phyloP scores from a whole-genome alignment of 164 flowering plant genomes.

The Aristolochia fimbriata region DNA sequence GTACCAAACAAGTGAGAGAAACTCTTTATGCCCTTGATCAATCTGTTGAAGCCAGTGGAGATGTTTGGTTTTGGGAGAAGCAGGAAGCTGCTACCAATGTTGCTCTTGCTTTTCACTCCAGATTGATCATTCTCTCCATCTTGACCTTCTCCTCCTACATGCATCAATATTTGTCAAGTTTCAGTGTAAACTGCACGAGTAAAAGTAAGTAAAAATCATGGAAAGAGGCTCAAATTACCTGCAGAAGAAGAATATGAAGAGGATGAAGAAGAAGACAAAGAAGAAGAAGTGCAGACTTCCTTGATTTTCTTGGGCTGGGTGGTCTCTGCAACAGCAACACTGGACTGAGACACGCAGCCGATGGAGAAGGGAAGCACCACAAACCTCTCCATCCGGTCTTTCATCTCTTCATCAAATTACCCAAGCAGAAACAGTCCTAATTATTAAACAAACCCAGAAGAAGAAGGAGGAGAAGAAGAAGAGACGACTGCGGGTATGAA shows the following conservation, averaged over 20 bases:
- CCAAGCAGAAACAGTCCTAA: neutral
- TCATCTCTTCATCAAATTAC: conserved; percentile 25
- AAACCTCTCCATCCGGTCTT: conserved; percentile 56
- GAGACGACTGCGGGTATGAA: conserved; percentile 6
- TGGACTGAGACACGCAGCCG: conserved; percentile 50
- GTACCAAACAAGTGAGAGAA: conserved; percentile 72
- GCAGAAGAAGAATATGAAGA: conserved; percentile 9
- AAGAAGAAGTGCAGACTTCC: conserved; percentile 1
- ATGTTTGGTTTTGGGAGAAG: conserved; percentile 43
- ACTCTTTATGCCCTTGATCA: conserved; percentile 60
- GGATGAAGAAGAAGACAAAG: too few relatives aligned
- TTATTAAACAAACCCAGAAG: neutral
- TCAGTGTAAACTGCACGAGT: too few relatives aligned
- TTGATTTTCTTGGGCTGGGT: conserved; percentile 22
- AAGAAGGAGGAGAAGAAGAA: conserved; percentile 2
- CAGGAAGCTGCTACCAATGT: conserved; percentile 25
- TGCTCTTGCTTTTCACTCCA: conserved; percentile 38
- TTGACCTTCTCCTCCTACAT: conserved; percentile 16
- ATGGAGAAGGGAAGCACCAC: conserved; percentile 52
- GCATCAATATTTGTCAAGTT: neutral
- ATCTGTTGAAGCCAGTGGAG: conserved; percentile 44
- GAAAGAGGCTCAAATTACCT: conserved; percentile 8
- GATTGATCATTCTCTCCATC: conserved; percentile 33
- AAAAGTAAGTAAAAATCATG: conserved; percentile 3
- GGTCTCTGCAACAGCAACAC: conserved; percentile 23